Base-by-base conservation (phyloP, 2,329 filamentous ascomycete species). In the Thermochaetoides dissita region DNA sequence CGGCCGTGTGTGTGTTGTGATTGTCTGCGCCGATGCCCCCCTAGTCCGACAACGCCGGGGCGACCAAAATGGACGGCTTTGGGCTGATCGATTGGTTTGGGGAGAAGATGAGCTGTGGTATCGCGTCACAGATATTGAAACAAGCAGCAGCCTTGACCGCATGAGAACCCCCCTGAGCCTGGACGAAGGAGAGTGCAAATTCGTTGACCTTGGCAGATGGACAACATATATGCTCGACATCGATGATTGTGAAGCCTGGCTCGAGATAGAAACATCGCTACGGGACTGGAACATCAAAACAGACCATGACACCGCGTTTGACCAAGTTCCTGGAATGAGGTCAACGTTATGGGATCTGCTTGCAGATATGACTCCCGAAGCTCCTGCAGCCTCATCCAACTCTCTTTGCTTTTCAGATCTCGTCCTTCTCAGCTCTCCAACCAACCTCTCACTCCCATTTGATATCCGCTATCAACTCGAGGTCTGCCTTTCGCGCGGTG, bases 391-490 rank as follows among this genome's bases (percentile, higher is more conserved):
- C 17, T 24, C 17, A 24, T 24, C 17, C 17, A 24, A 24, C 5
- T 24, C 17, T 24, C 17, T 24, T 3, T 24, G 17, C 5, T 24
- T 24, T 24, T 24, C 17, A 24, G 17, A 24, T 24, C 17, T 24
- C 5, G 17, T 24, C 17, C 17, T 24, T 24, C 17, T 24, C 17
- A 5, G 17, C 5, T 24, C 5, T 24, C 17, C 17, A 24, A 24
- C 64, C 24, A 60, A 61, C 29, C 52, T 65, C 30, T 50, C 61
- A 42, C 65, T 89, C 4, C 64, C 74, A 0, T 95, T 87, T 47
- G 63, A 76, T 1, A 74, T 94, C 1, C 74, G 85, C 10, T 98
- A 96, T 55, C 87, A 94, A 57, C 72, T 98, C 0, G 89, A 98
- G 58, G 88, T 86, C 0, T 96, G 89, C 56, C 70, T 96, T n/a